These are phyloP conservation scores for Globisporangium cylindrosporum DNA, from an alignment of 352 stramenopile species.

Conservation along the genomic window DNA sequence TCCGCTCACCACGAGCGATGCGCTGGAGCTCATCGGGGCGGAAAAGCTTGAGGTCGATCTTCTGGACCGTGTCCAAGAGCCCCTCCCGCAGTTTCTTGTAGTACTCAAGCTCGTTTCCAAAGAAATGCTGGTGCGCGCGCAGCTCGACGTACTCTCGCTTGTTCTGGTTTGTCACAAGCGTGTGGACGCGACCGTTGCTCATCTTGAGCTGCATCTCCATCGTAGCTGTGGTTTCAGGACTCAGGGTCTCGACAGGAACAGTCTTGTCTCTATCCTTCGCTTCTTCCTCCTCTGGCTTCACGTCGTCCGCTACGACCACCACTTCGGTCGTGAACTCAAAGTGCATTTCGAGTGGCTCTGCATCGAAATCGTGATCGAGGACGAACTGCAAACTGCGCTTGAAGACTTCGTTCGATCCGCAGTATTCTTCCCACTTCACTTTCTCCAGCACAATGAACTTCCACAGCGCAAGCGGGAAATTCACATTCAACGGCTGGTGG, in stretches of 20 bases:
- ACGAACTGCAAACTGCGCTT: slow-evolving; percentile 60
- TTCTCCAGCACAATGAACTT: slow-evolving; percentile 54
- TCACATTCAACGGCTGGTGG: slow-evolving; percentile 54
- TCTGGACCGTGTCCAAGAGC: slow-evolving; percentile 50
- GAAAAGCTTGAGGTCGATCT: slow-evolving; percentile 59
- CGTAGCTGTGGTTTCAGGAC: slow-evolving; percentile 7
- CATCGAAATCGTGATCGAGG: slow-evolving; percentile 64
- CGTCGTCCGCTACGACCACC: slow-evolving; percentile 23
- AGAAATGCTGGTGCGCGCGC: slow-evolving; percentile 63
- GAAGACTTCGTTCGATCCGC: slow-evolving; percentile 51
- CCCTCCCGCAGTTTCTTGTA: slow-evolving; percentile 66
- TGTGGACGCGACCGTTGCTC: slow-evolving; percentile 20
- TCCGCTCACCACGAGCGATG: slow-evolving; percentile 42
- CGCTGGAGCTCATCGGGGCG: slow-evolving; percentile 46
- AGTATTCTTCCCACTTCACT: slow-evolving; percentile 62
- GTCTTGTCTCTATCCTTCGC: not conserved
- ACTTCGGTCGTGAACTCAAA: slow-evolving; percentile 67
- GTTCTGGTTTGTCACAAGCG: slow-evolving; percentile 63
- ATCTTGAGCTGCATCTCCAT: slow-evolving; percentile 66
- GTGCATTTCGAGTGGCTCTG: slow-evolving; percentile 48
- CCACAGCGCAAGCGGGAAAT: slow-evolving; percentile 68
- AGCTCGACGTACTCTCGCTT: slow-evolving; percentile 62
- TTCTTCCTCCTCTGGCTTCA: slow-evolving; percentile 16
- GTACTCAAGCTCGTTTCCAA: slow-evolving; percentile 46
- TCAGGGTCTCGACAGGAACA: not conserved